Evolutionary conservation across 148 eudicot species (phyloP).

Genomic region (Chenopodium quinoa): DNA sequence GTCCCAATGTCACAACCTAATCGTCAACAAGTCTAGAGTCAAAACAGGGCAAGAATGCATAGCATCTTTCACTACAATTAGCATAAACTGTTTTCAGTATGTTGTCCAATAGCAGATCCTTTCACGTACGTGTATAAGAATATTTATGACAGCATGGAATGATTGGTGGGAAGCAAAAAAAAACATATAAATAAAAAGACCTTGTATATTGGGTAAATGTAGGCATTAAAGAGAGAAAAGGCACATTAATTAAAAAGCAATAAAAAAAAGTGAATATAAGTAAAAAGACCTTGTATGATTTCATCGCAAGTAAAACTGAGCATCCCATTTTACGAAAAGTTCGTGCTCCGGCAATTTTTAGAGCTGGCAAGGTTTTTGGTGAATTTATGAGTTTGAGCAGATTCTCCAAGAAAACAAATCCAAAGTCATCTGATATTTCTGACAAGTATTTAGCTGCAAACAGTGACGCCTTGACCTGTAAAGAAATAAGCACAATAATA

Average conservation of each 20-base stretch:
- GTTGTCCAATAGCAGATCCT: neutral
- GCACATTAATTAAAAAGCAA: constrained; percentile 13
- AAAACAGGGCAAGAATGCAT: too few relatives aligned
- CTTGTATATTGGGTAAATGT: neutral
- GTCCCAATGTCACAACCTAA: too few relatives aligned
- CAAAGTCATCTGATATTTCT: constrained; percentile 76
- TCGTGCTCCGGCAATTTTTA: constrained; percentile 54
- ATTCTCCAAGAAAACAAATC: constrained; percentile 62
- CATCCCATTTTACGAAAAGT: constrained; percentile 53
- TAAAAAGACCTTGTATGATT: constrained; percentile 59
- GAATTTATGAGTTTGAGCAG: constrained; percentile 42
- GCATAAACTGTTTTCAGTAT: neutral
- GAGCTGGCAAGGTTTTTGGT: constrained; percentile 33
- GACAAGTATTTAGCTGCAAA: constrained; percentile 80
- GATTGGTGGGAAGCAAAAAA: neutral
- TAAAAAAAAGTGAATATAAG: constrained; percentile 10
- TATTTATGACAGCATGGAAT: neutral
- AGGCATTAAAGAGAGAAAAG: too few relatives aligned
- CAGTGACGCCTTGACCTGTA: constrained; percentile 75
- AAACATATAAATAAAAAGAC: neutral
- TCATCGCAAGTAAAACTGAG: constrained; percentile 46
- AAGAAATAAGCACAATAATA: constrained; percentile 13
- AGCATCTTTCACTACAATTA: neutral
- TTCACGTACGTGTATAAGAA: neutral
- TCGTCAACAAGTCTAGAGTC: too few relatives aligned